phyloP scores from a whole-genome alignment of 805 yeast genomes.

The Yamadazyma ubonensis region DNA sequence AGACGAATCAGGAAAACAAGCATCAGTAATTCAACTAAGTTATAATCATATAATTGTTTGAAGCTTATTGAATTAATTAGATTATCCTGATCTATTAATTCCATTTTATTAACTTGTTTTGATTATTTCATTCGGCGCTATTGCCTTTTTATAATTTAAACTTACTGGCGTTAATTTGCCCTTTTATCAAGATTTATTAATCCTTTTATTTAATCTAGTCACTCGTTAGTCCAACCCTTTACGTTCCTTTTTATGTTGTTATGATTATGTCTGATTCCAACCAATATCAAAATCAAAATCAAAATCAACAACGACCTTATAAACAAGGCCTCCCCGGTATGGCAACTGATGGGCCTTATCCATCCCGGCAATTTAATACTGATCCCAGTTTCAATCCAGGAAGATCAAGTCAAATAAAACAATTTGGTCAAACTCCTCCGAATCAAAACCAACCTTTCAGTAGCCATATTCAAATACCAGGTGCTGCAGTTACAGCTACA shows the following conservation, averaged over 20 bases:
- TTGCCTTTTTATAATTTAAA: background rate
- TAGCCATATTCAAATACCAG: background rate
- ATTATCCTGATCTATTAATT: too few species aligned
- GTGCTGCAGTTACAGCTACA: background rate
- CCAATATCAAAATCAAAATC: constrained; percentile 4
- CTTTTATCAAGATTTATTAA: background rate
- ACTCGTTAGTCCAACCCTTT: constrained; percentile 3
- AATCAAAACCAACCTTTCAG: too few species aligned
- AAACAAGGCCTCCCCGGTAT: background rate
- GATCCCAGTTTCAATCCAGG: too few species aligned
- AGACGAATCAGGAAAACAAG: constrained; percentile 5
- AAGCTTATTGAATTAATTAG: too few species aligned
- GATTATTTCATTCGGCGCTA: too few species aligned
- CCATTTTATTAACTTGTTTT: too few species aligned
- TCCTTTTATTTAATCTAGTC: background rate
- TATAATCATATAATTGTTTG: too few species aligned
- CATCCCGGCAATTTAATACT: background rate
- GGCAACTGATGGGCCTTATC: too few species aligned
- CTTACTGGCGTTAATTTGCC: background rate
- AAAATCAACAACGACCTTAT: constrained; percentile 3
- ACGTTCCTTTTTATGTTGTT: constrained; percentile 3
- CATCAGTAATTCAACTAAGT: too few species aligned
- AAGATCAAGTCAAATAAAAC: background rate
- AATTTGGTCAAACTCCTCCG: background rate
- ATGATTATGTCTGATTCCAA: constrained; percentile 9